These are phyloP conservation scores for Phaeosphaeriaceae sp. DNA, from an alignment of 2,329 filamentous ascomycete genomes.

Conservation along the genomic window DNA sequence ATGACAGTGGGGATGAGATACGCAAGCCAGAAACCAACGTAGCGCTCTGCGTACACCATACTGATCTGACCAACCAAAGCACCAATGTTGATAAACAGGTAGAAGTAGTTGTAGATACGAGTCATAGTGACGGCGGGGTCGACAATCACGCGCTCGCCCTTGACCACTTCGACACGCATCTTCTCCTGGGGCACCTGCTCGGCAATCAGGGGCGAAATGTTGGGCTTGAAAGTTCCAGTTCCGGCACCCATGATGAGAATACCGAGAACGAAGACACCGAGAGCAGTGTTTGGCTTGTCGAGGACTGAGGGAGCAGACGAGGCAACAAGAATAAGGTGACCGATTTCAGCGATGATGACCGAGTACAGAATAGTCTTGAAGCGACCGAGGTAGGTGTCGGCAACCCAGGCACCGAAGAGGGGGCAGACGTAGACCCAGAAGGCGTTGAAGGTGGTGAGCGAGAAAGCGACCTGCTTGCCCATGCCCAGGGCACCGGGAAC, in stretches of 20 bases:
- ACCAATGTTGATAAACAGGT: constrained; percentile 49
- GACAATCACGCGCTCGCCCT: constrained; percentile 67
- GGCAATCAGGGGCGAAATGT: constrained; percentile 63
- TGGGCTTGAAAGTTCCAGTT: constrained; percentile 74
- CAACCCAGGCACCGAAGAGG: constrained; percentile 64
- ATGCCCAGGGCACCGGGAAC: constrained; percentile 61
- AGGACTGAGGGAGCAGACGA: constrained; percentile 63
- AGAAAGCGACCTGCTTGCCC: constrained; percentile 61
- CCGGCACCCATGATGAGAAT: constrained; percentile 70
- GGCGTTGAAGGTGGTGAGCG: constrained; percentile 60
- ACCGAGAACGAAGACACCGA: constrained; percentile 63
- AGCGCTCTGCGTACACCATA: constrained; percentile 50
- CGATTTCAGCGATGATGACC: constrained; percentile 64
- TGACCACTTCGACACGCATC: constrained; percentile 53
- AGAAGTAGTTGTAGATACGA: constrained; percentile 68
- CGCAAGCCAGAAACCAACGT: constrained; percentile 75
- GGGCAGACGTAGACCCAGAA: constrained; percentile 67
- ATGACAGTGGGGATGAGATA: constrained; percentile 72
- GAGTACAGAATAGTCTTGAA: constrained; percentile 67
- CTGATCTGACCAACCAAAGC: constrained; percentile 44
- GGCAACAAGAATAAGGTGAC: constrained; percentile 61
- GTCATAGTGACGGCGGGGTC: constrained; percentile 72
- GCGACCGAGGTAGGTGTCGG: constrained; percentile 67
- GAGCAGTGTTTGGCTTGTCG: constrained; percentile 54
- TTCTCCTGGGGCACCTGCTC: constrained; percentile 69